A percentile compares a stretch with the other conserved stretches of the same genome.
These are phyloP conservation scores for Cladophialophora psammophila DNA, from an alignment of 2,329 filamentous ascomycete genomes.

Conservation along the genomic window DNA sequence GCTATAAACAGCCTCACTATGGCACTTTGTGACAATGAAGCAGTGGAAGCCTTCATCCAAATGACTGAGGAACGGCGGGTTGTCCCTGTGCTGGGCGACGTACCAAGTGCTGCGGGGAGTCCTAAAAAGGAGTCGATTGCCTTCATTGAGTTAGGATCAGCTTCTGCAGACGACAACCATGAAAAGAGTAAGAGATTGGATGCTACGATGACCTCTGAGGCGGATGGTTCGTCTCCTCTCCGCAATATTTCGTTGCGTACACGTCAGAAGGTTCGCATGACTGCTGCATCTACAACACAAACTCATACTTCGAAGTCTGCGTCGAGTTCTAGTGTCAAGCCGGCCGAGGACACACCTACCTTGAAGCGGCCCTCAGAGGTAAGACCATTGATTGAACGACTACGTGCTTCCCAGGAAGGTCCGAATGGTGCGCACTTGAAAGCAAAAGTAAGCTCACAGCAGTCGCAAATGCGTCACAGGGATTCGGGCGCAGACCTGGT, in stretches of 20 bases:
- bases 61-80: conserved; percentile 7
- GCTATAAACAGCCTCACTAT: conserved; percentile 27
- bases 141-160: conserved; percentile 19
- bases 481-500: not conserved
- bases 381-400: conserved; percentile 7
- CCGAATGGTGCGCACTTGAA: not conserved
- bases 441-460: not conserved
- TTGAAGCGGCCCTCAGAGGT: not conserved
- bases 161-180: conserved; percentile 7
- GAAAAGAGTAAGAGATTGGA: not conserved
- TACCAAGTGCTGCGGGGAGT: not conserved
- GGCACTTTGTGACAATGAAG: conserved; percentile 22
- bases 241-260: conserved; percentile 5
- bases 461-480: not conserved
- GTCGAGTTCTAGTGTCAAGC: not conserved
- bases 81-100: not conserved
- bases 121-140: conserved; percentile 22
- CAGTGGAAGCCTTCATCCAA: conserved; percentile 18
- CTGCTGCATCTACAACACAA: not conserved
- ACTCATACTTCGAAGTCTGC: not conserved
- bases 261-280: not conserved
- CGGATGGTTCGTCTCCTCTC: conserved; percentile 18
- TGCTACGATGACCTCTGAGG: not conserved
- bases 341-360: not conserved
- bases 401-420: conserved; percentile 18